Conservation (phyloP, 2,329 filamentous ascomycete species). For the Fusarium sp. region DNA sequence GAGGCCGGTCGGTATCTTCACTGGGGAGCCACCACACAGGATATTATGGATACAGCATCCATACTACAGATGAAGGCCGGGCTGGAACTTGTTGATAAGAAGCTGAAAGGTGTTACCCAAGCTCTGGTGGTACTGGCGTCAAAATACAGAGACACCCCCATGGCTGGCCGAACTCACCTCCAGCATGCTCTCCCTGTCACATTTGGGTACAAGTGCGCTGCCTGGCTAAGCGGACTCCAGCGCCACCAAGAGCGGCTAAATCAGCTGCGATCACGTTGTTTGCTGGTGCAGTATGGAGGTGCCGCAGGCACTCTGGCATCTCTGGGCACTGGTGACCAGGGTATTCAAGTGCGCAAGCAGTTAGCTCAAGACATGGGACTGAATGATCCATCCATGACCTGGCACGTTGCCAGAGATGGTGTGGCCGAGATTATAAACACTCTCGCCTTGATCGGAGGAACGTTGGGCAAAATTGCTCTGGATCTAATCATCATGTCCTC, state of each 20-base stretch:
- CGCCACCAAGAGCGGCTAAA: constrained; percentile 64
- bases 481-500: constrained; percentile 73
- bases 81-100: constrained; percentile 62
- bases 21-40: constrained; percentile 73
- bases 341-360: constrained; percentile 64
- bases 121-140: constrained; percentile 60
- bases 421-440: constrained; percentile 69
- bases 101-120: constrained; percentile 60
- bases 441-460: constrained; percentile 67
- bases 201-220: constrained; percentile 72
- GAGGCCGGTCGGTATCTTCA: constrained; percentile 62
- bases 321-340: constrained; percentile 62
- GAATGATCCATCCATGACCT: constrained; percentile 67
- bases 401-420: constrained; percentile 70
- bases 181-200: constrained; percentile 71
- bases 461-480: constrained; percentile 69
- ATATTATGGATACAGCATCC: constrained; percentile 71
- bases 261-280: constrained; percentile 61
- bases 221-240: constrained; percentile 66
- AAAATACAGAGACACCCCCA: constrained; percentile 67
- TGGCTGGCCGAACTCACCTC: constrained; percentile 71
- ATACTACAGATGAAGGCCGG: constrained; percentile 68
- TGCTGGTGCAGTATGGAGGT: constrained; percentile 71
- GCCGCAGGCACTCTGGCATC: constrained; percentile 70
- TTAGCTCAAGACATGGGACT: constrained; percentile 66